phyloP scores from a whole-genome alignment of 805 yeast species.

The Kazachstania psychrophila region DNA sequence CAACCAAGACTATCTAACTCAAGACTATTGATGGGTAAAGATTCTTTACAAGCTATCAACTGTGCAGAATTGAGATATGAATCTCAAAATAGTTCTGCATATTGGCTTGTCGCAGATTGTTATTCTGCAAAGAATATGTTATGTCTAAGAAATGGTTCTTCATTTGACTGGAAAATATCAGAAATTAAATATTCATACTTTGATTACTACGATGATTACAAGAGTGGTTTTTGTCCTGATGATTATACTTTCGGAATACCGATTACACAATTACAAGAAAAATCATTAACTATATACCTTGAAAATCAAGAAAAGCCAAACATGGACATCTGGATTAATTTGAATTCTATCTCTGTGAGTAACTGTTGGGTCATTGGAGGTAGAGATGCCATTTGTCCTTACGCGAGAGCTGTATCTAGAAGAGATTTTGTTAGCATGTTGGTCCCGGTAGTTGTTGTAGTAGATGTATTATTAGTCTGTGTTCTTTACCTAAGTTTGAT shows the following conservation, averaged over 20 bases:
- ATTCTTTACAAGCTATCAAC: constrained; percentile 30
- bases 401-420: constrained; percentile 44
- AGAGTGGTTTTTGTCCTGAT: constrained; percentile 30
- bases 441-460: constrained; percentile 56
- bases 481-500: constrained; percentile 49
- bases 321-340: constrained; percentile 54
- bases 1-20: constrained; percentile 37
- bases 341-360: constrained; percentile 64
- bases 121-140: constrained; percentile 42
- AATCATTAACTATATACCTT: constrained; percentile 15
- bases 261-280: constrained; percentile 39
- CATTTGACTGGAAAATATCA: constrained; percentile 39
- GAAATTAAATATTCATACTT: constrained; percentile 36
- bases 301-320: constrained; percentile 4
- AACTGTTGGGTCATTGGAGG: constrained; percentile 88
- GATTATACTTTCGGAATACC: constrained; percentile 40
- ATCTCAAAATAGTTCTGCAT: constrained; percentile 24
- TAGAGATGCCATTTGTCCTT: constrained; percentile 68
- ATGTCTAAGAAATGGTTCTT: constrained; percentile 40
- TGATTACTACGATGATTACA: constrained; percentile 22
- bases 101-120: constrained; percentile 67
- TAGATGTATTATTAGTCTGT: constrained; percentile 41
- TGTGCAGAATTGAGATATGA: constrained; percentile 35
- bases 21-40: constrained; percentile 12
- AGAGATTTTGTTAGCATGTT: constrained; percentile 54